Base-by-base conservation (phyloP, 2,329 filamentous ascomycete species). In the Pseudocercospora ulei region DNA sequence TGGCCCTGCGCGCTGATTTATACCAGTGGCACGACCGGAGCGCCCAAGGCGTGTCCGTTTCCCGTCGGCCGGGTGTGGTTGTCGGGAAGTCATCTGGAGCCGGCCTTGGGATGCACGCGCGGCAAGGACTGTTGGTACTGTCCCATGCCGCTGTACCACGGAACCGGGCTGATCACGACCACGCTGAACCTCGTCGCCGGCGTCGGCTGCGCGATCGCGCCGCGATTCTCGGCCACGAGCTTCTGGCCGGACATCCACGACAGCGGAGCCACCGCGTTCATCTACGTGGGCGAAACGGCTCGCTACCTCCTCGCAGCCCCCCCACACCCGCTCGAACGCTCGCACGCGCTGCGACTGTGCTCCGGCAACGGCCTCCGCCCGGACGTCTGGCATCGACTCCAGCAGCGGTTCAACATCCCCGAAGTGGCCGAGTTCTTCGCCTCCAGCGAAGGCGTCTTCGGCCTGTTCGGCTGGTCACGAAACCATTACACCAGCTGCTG, bases 71-170 rank as follows among this genome's bases (percentile, higher is more conserved):
- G 72, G 30, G 55, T 68, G 3, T 65, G 65, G 36, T 52, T 54
- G 0, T 48, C 65, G 3, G 58, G 63, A 2, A 51, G 51, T 8
- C 13, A 52, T 48, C 12, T 55, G 58, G 45, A 59, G 46, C 36
- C 55, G 60, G 8, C 52, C 51, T 35, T 52, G 52, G 46, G 64
- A 56, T 20, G 61, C 57, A 14, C 56, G 55, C 36, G 64, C 46
- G 41, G 90, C 45, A 76, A 71, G 31, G 76, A 82, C 56, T 65
- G 76, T 25, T 83, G 76, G 71, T 86, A 84, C 55, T 71, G 75
- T 54, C 81, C 78, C 55, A 85, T 86, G 80, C 81, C 74, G 0
- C 64, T 83, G 17, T 86, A 86, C 55, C 81, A 87, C 57, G 80
- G 80, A 7, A 85, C 82, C 0, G 80, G 80, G 3, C 72, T 72